These are phyloP conservation scores for Lipomyces sp. DNA, from an alignment of 805 yeast genomes.

Conservation along the genomic window DNA sequence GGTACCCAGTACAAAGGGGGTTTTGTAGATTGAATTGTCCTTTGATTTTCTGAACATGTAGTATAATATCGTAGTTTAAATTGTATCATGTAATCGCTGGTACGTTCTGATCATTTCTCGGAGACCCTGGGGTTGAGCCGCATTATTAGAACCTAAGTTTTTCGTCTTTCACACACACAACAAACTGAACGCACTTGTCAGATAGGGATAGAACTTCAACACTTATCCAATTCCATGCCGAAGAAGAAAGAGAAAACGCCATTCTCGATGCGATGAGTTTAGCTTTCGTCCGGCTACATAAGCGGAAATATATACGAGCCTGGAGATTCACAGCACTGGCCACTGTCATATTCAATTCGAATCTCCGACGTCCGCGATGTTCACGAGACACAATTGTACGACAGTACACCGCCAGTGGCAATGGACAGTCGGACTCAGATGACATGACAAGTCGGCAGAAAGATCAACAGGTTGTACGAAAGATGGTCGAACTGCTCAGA, in stretches of 20 bases:
- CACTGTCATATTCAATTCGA: not conserved
- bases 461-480: not conserved
- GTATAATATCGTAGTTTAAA: not conserved
- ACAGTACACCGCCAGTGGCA: not conserved
- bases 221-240: not conserved
- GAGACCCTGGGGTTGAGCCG: not conserved
- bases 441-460: not conserved
- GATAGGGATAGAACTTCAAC: not conserved
- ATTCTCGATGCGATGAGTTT: not conserved
- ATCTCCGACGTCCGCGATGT: not conserved
- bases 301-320: not conserved
- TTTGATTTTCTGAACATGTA: not conserved
- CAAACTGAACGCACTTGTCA: too few relatives aligned
- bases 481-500: not conserved
- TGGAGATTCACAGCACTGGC: not conserved
- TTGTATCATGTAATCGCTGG: not conserved
- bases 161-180: too few relatives aligned
- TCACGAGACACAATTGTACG: not conserved
- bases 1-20: slow-evolving; percentile 96
- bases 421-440: not conserved
- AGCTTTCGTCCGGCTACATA: not conserved
- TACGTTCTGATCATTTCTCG: too few relatives aligned
- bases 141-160: not conserved
- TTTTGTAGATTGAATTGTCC: slow-evolving; percentile 49
- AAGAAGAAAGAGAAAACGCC: not conserved